Conservation (phyloP, 345 rosid species). For the Eucalyptus urophylla region DNA sequence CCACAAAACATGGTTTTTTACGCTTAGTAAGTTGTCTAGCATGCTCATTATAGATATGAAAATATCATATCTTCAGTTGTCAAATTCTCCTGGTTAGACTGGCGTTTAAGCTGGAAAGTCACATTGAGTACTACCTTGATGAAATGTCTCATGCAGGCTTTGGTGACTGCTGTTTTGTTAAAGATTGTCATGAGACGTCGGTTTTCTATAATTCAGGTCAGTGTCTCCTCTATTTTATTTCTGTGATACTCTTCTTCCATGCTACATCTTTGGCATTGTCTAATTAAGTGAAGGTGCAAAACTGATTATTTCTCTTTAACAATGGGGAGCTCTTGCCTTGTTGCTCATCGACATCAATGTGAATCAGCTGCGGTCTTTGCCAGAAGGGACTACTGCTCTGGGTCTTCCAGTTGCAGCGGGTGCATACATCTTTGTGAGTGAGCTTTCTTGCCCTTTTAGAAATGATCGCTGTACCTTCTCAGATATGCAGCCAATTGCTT, state of each 20-base stretch:
- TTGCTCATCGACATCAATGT: conserved; percentile 85
- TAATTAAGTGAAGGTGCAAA: neutral
- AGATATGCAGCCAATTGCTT: neutral
- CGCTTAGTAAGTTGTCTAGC: neutral
- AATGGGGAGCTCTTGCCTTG: conserved; percentile 97
- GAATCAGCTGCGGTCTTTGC: conserved; percentile 76
- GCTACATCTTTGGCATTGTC: neutral
- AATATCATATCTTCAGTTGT: neutral
- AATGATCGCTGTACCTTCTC: neutral
- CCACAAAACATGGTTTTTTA: neutral
- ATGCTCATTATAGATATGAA: neutral
- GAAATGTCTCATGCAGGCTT: conserved; percentile 28
- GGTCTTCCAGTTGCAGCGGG: conserved; percentile 72
- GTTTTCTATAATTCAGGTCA: conserved; percentile 77
- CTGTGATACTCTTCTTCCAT: neutral
- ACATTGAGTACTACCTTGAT: neutral
- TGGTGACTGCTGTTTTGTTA: conserved; percentile 81
- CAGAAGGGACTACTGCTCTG: conserved; percentile 52
- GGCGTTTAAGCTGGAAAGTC: neutral
- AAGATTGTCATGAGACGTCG: conserved; percentile 80
- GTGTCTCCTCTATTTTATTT: neutral
- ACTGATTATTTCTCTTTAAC: neutral
- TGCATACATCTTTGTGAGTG: conserved; percentile 88
- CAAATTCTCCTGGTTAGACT: neutral
- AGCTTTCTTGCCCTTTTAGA: neutral